A percentile compares a stretch with the other conserved stretches of the same genome.
Evolutionary conservation across 768 basidiomycete species (phyloP).

Genomic region (Lentinula sp.): DNA sequence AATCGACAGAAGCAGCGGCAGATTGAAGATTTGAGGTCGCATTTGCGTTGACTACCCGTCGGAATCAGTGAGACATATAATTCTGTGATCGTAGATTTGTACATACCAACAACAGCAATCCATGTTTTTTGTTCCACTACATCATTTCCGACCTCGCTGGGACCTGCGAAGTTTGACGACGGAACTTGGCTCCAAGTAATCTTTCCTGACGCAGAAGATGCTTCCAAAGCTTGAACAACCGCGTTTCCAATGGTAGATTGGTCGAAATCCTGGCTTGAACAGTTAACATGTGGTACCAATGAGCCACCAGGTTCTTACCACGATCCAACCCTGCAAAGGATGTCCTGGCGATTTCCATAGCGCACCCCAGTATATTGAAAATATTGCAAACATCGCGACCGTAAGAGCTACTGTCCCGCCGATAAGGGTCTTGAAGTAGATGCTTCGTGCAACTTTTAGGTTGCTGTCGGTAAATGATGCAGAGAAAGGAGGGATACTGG

Average conservation of each 20-base stretch:
- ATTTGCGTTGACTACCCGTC: conserved; percentile 18
- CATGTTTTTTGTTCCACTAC: conserved; percentile 40
- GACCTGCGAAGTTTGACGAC: conserved; percentile 29
- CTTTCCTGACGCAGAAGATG: conserved; percentile 16
- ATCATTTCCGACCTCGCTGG: conserved; percentile 27
- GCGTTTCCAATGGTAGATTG: conserved; percentile 35
- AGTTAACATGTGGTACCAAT: neutral
- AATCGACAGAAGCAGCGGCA: conserved; percentile 22
- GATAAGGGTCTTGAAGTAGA: conserved; percentile 36
- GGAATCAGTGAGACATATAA: neutral
- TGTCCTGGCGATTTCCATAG: conserved; percentile 34
- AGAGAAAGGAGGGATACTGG: neutral
- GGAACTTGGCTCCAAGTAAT: conserved; percentile 31
- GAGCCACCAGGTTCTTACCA: conserved; percentile 26
- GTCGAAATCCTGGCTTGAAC: conserved; percentile 41
- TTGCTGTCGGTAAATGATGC: conserved; percentile 5
- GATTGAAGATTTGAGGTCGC: conserved; percentile 23
- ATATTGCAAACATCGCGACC: conserved; percentile 35
- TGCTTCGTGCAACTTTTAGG: conserved; percentile 18
- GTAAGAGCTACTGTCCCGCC: conserved; percentile 24
- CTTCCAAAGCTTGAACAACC: conserved; percentile 28
- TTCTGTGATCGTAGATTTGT: neutral
- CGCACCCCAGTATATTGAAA: conserved; percentile 56
- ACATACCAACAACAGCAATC: conserved; percentile 39
- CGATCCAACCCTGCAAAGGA: conserved; percentile 43